Evolutionary conservation across 2,329 filamentous ascomycete species (phyloP), one percentile per base, ranked within the genome.

Genomic region (Neocatenulostroma microsporum): DNA sequence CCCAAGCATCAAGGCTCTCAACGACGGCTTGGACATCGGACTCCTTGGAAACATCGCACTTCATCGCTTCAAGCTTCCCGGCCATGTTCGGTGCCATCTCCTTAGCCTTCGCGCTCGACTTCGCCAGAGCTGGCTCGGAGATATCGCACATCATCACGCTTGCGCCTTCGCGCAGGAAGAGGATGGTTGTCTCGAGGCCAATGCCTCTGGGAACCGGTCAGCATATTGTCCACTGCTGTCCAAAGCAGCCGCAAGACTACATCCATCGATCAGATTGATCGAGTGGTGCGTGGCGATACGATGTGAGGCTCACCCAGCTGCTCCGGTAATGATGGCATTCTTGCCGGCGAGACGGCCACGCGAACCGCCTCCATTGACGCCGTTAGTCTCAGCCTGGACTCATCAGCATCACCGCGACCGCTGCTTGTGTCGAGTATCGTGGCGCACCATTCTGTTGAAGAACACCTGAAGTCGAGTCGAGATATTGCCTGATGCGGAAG

Each of bases 81-180:
- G 83, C 82, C 13, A 47, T 42, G 15, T 53, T 41, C 5, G 59
- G 53, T 7, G 84, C 77, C 12, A 87, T 67, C 57, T 84, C 72
- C 57, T 82, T 77, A 26, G 91, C 73, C 62, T 86, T 94, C 42
- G 74, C 74, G 25, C 80, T 61, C 20, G 84, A 86, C 58, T 79
- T 85, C 41, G 83, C 80, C 25, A 94, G 76, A 2, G 84, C 84
- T 4, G 80, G 76, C 29, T 71, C 74, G 4, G 85, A 89, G 50
- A 94, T 85, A 57, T 95, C 88, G 43, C 82, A 76, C 76, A 95
- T 79, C 48, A 94, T 68, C 39, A 95, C 78, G 44, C 76, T 82
- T 55, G 86, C 88, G 44, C 87, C 88, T 68, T 95, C 88, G 47
- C 82, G 82, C 41, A 80, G 82, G 57, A 95, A 94, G 41, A 94